Base-by-base conservation (phyloP, 1,139 yeast genomes). In the Suhomyces wounanorum region DNA sequence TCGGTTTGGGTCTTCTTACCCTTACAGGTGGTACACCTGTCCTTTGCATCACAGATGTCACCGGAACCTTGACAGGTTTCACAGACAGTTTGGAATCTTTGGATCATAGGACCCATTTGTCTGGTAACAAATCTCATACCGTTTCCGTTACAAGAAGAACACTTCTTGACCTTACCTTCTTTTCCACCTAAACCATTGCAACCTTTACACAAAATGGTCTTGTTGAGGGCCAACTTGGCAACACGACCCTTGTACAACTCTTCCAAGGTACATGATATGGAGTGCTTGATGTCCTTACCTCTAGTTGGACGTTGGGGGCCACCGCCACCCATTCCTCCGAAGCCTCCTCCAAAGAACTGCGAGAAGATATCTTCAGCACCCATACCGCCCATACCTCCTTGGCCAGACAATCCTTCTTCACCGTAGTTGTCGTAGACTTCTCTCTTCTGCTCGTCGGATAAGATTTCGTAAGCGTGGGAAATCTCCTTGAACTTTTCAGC, bases 31-130 rank as follows among this genome's bases (percentile, higher is more conserved):
- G 83, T 84, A 84, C 99, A 94, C 68, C 92, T 84, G 74, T 91
- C 97, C 77, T 88, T 88, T 53, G 92, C 82, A 69, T 87, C 86
- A 67, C 91, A 82, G 58, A 87, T 87, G 69, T 89, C 96, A 68
- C 99, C 99, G 54, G 87, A 80, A 68, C 98, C 99, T 60, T 83
- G 77, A 85, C 99, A 94, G 55, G 76, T 86, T 60, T 89, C 95
- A 87, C 99, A 94, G 52, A 85, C 86, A 40, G 96, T 86, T 77
- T 94, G 99, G 84, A 89, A 89, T 79, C 97, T 86, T 78, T 94
- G 99, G 65, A 94, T 87, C 95, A 94, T 91, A 58, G 97, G 97
- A 61, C 99, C 99, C 97, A 94, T 92, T 74, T 94, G 98, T 78
- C 97, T 89, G 52, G 97, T 90, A 62, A 92, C 87, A 62, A 94